Evolutionary conservation across 2,329 filamentous ascomycete genomes (phyloP).

Genomic region (Fusarium nelsonii): DNA sequence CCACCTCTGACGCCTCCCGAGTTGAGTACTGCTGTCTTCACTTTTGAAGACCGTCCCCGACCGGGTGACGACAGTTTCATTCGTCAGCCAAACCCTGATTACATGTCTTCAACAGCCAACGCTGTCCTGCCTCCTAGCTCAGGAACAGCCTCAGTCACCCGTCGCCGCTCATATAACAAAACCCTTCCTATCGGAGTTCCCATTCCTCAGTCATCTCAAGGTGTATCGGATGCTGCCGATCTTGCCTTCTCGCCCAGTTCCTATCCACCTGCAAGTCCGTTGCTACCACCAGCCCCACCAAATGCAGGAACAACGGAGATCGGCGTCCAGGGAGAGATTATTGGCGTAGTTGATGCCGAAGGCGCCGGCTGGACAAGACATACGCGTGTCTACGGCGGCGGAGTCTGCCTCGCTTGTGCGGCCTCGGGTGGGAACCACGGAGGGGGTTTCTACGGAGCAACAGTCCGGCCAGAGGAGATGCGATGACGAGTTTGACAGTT

Average conservation of each 20-base stretch:
- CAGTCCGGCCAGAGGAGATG: conserved; percentile 65
- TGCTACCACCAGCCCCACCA: conserved; percentile 62
- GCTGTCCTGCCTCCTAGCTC: conserved; percentile 47
- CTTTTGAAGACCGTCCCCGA: conserved; percentile 56
- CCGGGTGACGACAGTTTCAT: conserved; percentile 55
- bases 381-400: conserved; percentile 70
- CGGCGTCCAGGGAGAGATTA: conserved; percentile 63
- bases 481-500: conserved; percentile 49
- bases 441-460: conserved; percentile 66
- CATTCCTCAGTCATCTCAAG: conserved; percentile 41
- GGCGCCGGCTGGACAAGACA: conserved; percentile 68
- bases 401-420: conserved; percentile 67
- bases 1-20: conserved; percentile 64
- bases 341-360: conserved; percentile 61
- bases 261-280: conserved; percentile 62
- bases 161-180: conserved; percentile 59
- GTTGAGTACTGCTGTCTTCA: conserved; percentile 57
- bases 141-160: conserved; percentile 51
- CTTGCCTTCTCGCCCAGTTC: conserved; percentile 61
- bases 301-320: conserved; percentile 51
- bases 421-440: conserved; percentile 60
- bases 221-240: conserved; percentile 45
- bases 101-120: conserved; percentile 55
- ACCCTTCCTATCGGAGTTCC: conserved; percentile 55
- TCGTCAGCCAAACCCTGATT: conserved; percentile 64